These are phyloP conservation scores for Pyricularia grisea DNA, from an alignment of 2,329 filamentous ascomycete genomes.

Conservation along the genomic window DNA sequence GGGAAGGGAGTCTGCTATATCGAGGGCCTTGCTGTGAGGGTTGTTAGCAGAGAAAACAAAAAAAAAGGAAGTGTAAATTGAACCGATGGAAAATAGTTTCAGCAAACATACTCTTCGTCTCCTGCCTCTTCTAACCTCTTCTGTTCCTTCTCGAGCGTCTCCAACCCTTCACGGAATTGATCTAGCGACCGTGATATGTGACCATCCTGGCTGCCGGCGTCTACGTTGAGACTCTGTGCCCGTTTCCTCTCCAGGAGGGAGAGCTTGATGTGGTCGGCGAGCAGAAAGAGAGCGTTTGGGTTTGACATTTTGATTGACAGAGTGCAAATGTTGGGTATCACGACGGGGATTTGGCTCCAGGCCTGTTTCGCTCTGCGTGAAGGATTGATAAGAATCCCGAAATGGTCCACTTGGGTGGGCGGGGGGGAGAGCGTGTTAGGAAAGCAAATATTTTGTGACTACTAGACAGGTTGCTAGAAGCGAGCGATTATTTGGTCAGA, in stretches of 20 bases:
- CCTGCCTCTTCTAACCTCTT: conserved; percentile 53
- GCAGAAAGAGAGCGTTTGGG: conserved; percentile 73
- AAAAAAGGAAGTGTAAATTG: background rate
- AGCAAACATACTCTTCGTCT: conserved; percentile 45
- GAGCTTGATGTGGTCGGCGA: conserved; percentile 95
- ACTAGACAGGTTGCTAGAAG: background rate
- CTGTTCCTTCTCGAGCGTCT: conserved; percentile 55
- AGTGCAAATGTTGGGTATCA: background rate
- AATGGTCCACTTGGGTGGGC: background rate
- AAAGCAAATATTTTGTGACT: background rate
- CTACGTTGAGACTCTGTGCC: conserved; percentile 69
- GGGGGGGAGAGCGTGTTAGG: background rate
- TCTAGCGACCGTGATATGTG: conserved; percentile 85
- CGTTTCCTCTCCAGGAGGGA: conserved; percentile 87
- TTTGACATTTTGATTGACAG: conserved; percentile 35
- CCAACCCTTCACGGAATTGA: conserved; percentile 73
- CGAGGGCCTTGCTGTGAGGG: conserved; percentile 31
- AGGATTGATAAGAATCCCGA: background rate
- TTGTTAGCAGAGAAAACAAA: background rate
- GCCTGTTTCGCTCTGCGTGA: background rate
- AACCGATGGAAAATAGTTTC: background rate
- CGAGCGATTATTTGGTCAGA: background rate
- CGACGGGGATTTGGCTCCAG: background rate
- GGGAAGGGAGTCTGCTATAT: conserved; percentile 54
- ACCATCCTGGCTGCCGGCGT: conserved; percentile 66